These are phyloP conservation scores for Gossypium anomalum DNA, from an alignment of 345 rosid species.

Conservation along the genomic window DNA sequence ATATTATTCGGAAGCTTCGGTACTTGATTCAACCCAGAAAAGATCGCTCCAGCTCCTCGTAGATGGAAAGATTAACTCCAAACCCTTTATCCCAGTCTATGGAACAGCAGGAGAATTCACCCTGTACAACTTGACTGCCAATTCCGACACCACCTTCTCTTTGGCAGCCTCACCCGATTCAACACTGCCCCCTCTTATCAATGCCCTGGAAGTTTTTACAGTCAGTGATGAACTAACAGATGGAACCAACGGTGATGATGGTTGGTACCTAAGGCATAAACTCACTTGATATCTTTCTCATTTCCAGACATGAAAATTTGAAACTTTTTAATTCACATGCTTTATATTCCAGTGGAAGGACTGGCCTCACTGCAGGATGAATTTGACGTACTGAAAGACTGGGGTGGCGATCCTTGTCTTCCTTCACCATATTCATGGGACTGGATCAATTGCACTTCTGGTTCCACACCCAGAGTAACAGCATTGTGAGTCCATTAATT, in stretches of 20 bases:
- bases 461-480: constrained; percentile 33
- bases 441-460: constrained; percentile 38
- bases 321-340: not conserved
- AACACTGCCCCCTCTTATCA: constrained; percentile 45
- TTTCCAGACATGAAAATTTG: not conserved
- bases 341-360: constrained; percentile 29
- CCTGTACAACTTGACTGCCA: constrained; percentile 18
- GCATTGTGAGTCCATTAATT: constrained; percentile 30
- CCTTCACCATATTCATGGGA: constrained; percentile 45
- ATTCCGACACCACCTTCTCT: constrained; percentile 31
- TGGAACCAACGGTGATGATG: constrained; percentile 34
- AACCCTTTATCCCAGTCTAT: constrained; percentile 31
- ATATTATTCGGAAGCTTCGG: constrained; percentile 43
- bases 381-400: constrained; percentile 20
- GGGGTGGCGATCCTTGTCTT: constrained; percentile 55
- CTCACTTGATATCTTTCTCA: not conserved
- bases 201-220: constrained; percentile 37
- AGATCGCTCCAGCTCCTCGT: constrained; percentile 30
- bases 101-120: constrained; percentile 18
- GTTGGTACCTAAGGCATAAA: constrained; percentile 13
- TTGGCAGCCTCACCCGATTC: constrained; percentile 32
- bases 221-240: constrained; percentile 23
- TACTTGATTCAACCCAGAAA: constrained; percentile 27
- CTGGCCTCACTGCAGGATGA: constrained; percentile 16
- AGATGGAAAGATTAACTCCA: constrained; percentile 3